phyloP scores from a whole-genome alignment of 2,329 filamentous ascomycete genomes.

The Penicillium sclerotigenum region DNA sequence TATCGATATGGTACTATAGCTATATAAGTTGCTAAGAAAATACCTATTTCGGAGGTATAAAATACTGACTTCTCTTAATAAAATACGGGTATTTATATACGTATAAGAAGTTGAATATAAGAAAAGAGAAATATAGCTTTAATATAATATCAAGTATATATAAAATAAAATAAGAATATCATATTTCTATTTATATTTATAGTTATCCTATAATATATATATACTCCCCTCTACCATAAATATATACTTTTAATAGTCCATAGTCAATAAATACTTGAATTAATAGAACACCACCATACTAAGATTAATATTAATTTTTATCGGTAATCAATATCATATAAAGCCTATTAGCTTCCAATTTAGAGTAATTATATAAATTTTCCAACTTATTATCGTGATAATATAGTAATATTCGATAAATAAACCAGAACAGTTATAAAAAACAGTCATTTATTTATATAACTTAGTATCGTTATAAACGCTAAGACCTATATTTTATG shows the following conservation, averaged over 20 bases:
- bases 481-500: too few relatives aligned
- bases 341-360: neutral
- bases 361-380: neutral
- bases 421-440: neutral
- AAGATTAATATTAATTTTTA: neutral
- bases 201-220: neutral
- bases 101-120: too few relatives aligned
- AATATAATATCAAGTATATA: neutral
- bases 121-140: neutral
- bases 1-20: too few relatives aligned
- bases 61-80: too few relatives aligned
- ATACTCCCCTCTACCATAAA: neutral
- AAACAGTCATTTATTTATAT: too few relatives aligned
- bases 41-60: too few relatives aligned
- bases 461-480: too few relatives aligned
- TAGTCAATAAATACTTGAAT: neutral
- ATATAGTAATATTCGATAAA: neutral
- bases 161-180: neutral
- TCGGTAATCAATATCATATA: neutral
- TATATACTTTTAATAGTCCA: neutral
- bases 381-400: neutral
- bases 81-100: too few relatives aligned
- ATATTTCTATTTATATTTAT: too few relatives aligned
- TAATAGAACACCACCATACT: too few relatives aligned
- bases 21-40: too few relatives aligned